These are phyloP conservation scores for Gaeumannomyces sp. DNA, from an alignment of 2,329 filamentous ascomycete genomes.

Conservation along the genomic window DNA sequence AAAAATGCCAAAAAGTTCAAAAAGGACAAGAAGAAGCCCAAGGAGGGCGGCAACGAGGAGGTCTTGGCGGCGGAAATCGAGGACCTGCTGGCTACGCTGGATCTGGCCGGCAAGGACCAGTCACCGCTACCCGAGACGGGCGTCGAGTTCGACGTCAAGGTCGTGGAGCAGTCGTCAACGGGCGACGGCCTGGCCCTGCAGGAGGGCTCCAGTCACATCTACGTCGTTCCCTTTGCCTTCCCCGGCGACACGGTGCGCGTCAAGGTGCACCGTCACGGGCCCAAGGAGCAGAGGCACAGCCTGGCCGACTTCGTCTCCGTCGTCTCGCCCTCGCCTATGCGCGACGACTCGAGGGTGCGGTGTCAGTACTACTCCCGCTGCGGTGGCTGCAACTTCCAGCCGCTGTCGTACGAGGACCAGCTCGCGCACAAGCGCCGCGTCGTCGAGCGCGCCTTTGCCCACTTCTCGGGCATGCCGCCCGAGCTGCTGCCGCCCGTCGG, in stretches of 20 bases:
- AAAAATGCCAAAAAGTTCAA: conserved; percentile 3
- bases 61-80: conserved; percentile 60
- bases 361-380: conserved; percentile 87
- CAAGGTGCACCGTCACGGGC: conserved; percentile 66
- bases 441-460: conserved; percentile 83
- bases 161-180: conserved; percentile 78
- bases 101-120: conserved; percentile 15
- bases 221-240: conserved; percentile 80
- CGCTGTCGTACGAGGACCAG: conserved; percentile 85
- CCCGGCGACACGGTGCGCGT: conserved; percentile 77
- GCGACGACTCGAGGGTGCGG: conserved; percentile 69
- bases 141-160: conserved; percentile 74
- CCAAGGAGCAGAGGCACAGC: conserved; percentile 52
- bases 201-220: conserved; percentile 59
- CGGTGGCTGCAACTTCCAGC: conserved; percentile 94
- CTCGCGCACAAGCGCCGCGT: conserved; percentile 77
- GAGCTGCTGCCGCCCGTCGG: conserved; percentile 68
- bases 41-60: conserved; percentile 59
- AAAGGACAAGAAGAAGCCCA: conserved; percentile 18
- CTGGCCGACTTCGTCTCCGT: conserved; percentile 79
- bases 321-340: conserved; percentile 62
- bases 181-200: conserved; percentile 81
- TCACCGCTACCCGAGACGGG: conserved; percentile 55
- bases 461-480: conserved; percentile 79
- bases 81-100: conserved; percentile 41